A percentile compares a stretch with the other conserved stretches of the same genome.
phyloP scores from a whole-genome alignment of 1,284 basidiomycete species.

The Cystobasidiaceae sp. region DNA sequence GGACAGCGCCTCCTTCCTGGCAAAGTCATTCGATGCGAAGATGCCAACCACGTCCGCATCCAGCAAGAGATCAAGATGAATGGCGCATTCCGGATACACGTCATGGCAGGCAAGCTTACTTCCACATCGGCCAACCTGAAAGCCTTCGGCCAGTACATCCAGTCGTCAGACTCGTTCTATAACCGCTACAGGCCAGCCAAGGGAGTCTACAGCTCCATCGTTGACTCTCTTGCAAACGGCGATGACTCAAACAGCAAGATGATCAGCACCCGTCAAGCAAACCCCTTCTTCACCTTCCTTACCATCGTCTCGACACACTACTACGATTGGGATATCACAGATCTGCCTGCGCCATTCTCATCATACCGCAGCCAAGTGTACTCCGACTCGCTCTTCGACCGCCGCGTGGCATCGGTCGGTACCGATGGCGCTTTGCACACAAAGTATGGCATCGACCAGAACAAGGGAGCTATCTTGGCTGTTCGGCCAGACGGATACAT shows the following conservation, averaged over 20 bases:
- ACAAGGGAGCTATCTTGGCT: slow-evolving; percentile 40
- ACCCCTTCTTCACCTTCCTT: slow-evolving; percentile 40
- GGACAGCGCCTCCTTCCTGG: slow-evolving; percentile 42
- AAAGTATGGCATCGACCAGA: slow-evolving; percentile 41
- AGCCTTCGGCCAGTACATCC: slow-evolving; percentile 38
- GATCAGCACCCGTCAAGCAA: slow-evolving; percentile 19
- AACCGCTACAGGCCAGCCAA: slow-evolving; percentile 39
- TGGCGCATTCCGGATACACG: slow-evolving; percentile 43
- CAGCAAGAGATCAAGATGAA: slow-evolving; percentile 45
- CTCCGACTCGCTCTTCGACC: slow-evolving; percentile 40
- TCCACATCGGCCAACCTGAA: slow-evolving; percentile 28
- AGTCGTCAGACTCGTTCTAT: slow-evolving; percentile 40
- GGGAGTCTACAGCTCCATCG: slow-evolving; percentile 34
- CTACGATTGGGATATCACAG: slow-evolving; percentile 43
- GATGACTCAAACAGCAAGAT: slow-evolving; percentile 34
- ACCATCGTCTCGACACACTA: slow-evolving; percentile 39
- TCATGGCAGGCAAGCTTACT: slow-evolving; percentile 36
- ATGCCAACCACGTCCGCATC: slow-evolving; percentile 43
- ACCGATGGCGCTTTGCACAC: slow-evolving; percentile 36
- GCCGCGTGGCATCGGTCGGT: slow-evolving; percentile 33
- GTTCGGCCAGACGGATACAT: slow-evolving; percentile 45
- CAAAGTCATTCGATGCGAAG: slow-evolving; percentile 40
- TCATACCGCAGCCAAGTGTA: slow-evolving; percentile 39
- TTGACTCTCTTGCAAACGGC: slow-evolving; percentile 35
- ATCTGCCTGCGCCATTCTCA: slow-evolving; percentile 35